These are phyloP conservation scores for Fusarium sp. DNA, from an alignment of 2,329 filamentous ascomycete species.

Conservation along the genomic window DNA sequence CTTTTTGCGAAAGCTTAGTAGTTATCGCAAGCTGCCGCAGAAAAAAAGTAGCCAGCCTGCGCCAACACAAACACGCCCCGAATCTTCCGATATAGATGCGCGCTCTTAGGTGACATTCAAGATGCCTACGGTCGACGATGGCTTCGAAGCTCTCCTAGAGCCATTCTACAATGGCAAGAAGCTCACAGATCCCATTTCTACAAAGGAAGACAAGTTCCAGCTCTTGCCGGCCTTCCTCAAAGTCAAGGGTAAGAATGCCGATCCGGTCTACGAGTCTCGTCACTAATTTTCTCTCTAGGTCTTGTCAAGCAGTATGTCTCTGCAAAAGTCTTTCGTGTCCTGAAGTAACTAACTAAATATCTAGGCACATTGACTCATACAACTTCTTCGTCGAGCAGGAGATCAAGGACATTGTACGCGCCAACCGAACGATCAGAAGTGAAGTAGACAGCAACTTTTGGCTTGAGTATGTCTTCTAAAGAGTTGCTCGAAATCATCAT, in stretches of 20 bases:
- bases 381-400: conserved; percentile 98
- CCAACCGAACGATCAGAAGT: conserved; percentile 88
- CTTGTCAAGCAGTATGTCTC: conserved; percentile 83
- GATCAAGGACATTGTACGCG: conserved; percentile 94
- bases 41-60: conserved; percentile 40
- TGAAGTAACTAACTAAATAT: conserved; percentile 21
- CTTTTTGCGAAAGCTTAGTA: conserved; percentile 45
- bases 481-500: background rate
- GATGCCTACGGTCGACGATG: conserved; percentile 70
- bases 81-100: conserved; percentile 47
- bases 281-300: conserved; percentile 56
- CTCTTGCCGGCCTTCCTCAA: conserved; percentile 96
- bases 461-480: conserved; percentile 69
- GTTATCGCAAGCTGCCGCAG: conserved; percentile 43
- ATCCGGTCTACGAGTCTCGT: background rate
- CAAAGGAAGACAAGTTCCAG: conserved; percentile 92
- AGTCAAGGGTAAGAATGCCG: conserved; percentile 76
- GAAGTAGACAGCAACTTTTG: conserved; percentile 94
- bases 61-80: conserved; percentile 25
- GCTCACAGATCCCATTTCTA: conserved; percentile 72
- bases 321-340: background rate
- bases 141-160: conserved; percentile 74
- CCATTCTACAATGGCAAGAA: conserved; percentile 77
- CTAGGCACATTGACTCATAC: conserved; percentile 91
- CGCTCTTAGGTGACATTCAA: conserved; percentile 49